Base-by-base conservation (phyloP, 495 filamentous ascomycete genomes). In the Glutinoglossum americanum region DNA sequence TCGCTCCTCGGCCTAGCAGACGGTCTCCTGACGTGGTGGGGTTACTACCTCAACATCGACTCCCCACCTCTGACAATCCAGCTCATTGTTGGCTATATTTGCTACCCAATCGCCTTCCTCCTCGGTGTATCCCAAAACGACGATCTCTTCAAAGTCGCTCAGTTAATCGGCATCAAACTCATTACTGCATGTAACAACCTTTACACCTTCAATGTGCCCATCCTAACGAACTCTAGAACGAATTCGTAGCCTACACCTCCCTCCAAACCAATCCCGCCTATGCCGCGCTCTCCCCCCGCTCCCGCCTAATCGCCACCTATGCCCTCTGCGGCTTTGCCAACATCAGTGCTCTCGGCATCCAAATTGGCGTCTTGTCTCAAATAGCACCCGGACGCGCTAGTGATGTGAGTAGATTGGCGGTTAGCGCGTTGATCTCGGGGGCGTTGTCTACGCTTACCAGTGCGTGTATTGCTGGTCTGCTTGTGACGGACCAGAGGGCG, bases 1-100 rank as follows among this genome's bases (percentile, higher is more conserved):
- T 85, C 85, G 3, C 76, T 93, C 32, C 72, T 95, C 35, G 81
- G 72, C 15, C 76, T 95, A 4, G 68, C 79, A 54, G 81, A 95
- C 62, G 87, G 82, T 19, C 74, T 94, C 4, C 76, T 95, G 44
- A 82, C 78, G 32, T 94, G 89, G 89, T 94, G 87, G 85, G 89
- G 89, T 58, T 72, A 72, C 15, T 95, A 92, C 66, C 72, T 89
- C 62, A 83, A 82, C 68, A 82, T 92, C 64, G 71, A 76, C 60
- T 67, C 83, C 51, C 79, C 80, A 17, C 69, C 72, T 0, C 70
- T 95, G 55, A 89, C 84, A 10, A 69, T 94, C 54, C 5, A 53
- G 26, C 26, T 53, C 27, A 80, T 94, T 59, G 70, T 93, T 11
- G 83, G 85, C 23, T 94, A 94, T 67, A 63, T 92, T 63, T 84